Evolutionary conservation across 1,284 basidiomycete genomes (phyloP).

Genomic region (Jaminaea rosea): DNA sequence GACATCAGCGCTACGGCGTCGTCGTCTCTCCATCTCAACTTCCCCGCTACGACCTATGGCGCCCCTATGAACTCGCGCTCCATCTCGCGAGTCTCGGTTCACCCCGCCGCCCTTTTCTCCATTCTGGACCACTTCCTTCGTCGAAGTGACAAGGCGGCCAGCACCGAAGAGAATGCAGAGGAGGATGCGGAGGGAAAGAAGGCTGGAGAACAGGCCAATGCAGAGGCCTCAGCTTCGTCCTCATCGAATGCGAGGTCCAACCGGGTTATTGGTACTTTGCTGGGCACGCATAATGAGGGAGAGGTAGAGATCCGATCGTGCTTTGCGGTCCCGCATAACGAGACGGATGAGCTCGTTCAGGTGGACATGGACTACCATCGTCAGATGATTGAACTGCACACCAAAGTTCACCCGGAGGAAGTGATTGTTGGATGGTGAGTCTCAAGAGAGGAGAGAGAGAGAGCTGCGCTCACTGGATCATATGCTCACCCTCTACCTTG

Average conservation of each 20-base stretch:
- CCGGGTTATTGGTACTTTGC: slow-evolving; percentile 89
- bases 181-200: neutral
- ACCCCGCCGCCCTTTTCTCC: slow-evolving; percentile 63
- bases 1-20: slow-evolving; percentile 16
- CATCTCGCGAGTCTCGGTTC: slow-evolving; percentile 39
- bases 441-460: neutral
- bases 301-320: slow-evolving; percentile 43
- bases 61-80: slow-evolving; percentile 43
- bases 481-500: neutral
- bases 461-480: neutral
- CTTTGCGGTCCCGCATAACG: slow-evolving; percentile 49
- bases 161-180: neutral
- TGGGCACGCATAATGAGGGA: slow-evolving; percentile 68
- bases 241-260: slow-evolving; percentile 1
- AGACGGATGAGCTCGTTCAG: slow-evolving; percentile 60
- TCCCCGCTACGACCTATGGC: slow-evolving; percentile 35
- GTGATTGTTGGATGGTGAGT: slow-evolving; percentile 80
- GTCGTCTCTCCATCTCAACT: slow-evolving; percentile 43
- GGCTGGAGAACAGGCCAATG: neutral
- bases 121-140: slow-evolving; percentile 97
- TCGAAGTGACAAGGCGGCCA: slow-evolving; percentile 52
- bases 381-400: slow-evolving; percentile 81
- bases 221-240: slow-evolving; percentile 13
- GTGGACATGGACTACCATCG: slow-evolving; percentile 95
- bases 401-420: slow-evolving; percentile 73